phyloP scores from a whole-genome alignment of 1,284 basidiomycete species.

The Leucoagaricus sp. region DNA sequence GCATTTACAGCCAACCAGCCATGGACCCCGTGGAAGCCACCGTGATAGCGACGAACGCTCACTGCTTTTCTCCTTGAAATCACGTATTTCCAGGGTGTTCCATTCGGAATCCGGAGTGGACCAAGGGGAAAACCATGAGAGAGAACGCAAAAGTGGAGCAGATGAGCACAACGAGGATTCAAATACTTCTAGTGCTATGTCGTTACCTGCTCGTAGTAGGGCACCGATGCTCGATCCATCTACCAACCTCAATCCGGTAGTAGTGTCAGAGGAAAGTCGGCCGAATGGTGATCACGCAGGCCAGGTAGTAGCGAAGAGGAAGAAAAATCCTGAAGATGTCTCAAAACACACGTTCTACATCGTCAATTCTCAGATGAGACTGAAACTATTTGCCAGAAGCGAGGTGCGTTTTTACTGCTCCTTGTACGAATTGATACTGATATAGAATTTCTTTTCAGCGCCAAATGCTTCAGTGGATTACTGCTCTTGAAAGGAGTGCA shows the following conservation, averaged over 20 bases:
- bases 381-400: constrained; percentile 89
- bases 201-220: constrained; percentile 39
- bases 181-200: constrained; percentile 37
- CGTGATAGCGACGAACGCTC: constrained; percentile 39
- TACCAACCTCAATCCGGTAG: constrained; percentile 64
- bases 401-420: constrained; percentile 53
- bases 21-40: constrained; percentile 8
- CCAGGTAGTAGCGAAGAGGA: constrained; percentile 5
- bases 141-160: constrained; percentile 19
- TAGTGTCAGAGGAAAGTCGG: constrained; percentile 17
- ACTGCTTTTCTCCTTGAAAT: constrained; percentile 51
- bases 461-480: constrained; percentile 98
- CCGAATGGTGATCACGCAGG: constrained; percentile 25
- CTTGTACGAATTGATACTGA: not conserved
- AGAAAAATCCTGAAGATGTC: constrained; percentile 48
- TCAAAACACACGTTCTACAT: constrained; percentile 96
- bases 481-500: constrained; percentile 85
- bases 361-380: constrained; percentile 85
- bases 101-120: constrained; percentile 25
- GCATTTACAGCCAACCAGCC: not conserved
- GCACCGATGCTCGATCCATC: constrained; percentile 73
- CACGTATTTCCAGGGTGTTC: constrained; percentile 50
- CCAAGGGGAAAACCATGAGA: not conserved
- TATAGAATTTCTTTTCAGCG: constrained; percentile 54
- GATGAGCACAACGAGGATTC: constrained; percentile 23